Conservation (phyloP, 2,329 filamentous ascomycete genomes). For the Polychaeton citri region DNA sequence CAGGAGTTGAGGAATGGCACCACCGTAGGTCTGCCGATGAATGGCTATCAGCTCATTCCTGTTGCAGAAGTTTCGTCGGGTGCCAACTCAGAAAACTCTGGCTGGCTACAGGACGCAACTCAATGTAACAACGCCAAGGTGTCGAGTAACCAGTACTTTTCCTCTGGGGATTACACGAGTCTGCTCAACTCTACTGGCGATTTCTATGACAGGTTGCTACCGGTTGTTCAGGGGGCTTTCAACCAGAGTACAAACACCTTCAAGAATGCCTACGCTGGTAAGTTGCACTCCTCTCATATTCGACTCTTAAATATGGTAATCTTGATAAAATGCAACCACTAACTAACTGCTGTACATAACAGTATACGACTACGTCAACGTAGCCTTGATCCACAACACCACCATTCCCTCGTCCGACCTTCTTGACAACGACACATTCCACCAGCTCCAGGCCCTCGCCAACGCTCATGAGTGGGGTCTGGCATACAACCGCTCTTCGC, state of each 20-base stretch:
- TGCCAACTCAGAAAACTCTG: constrained; percentile 43
- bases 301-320: background rate
- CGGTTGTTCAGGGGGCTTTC: constrained; percentile 41
- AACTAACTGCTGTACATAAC: too few species aligned
- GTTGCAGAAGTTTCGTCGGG: constrained; percentile 49
- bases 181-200: constrained; percentile 35
- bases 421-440: constrained; percentile 45
- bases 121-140: constrained; percentile 41
- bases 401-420: constrained; percentile 46
- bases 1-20: constrained; percentile 61
- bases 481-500: constrained; percentile 55
- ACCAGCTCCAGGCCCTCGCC: constrained; percentile 58
- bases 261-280: constrained; percentile 55
- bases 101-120: constrained; percentile 46
- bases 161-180: constrained; percentile 34
- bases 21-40: constrained; percentile 51
- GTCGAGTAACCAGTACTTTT: constrained; percentile 48
- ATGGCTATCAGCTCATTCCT: constrained; percentile 75
- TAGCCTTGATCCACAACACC: constrained; percentile 49
- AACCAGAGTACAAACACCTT: constrained; percentile 35
- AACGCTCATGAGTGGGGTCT: constrained; percentile 70
- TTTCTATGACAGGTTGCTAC: constrained; percentile 41
- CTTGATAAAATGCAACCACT: background rate
- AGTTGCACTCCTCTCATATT: constrained; percentile 14
- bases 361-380: constrained; percentile 51